A percentile compares a stretch with the other conserved stretches of the same genome.
These are phyloP conservation scores for Striga hermonthica DNA, from an alignment of 305 asterid genomes.

Conservation along the genomic window DNA sequence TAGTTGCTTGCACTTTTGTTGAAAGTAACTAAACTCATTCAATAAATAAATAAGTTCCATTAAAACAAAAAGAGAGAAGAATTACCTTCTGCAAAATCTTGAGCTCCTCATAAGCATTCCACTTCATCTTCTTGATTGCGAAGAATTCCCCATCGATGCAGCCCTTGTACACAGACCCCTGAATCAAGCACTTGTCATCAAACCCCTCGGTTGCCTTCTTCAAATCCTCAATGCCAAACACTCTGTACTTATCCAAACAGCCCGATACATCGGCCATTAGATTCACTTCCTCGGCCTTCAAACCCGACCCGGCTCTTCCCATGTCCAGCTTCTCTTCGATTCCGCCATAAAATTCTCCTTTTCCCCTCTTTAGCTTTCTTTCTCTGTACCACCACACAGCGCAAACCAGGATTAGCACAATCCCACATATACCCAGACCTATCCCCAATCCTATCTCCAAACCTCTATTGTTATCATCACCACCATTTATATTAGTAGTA, in stretches of 20 bases:
- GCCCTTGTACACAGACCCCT: constrained; percentile 85
- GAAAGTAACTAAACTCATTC: too few relatives aligned
- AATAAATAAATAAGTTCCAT: background rate
- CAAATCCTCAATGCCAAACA: constrained; percentile 65
- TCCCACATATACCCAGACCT: constrained; percentile 55
- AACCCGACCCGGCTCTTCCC: constrained; percentile 27
- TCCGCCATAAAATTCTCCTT: constrained; percentile 31
- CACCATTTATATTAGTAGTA: background rate
- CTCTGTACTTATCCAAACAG: constrained; percentile 81
- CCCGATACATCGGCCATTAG: constrained; percentile 87
- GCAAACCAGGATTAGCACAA: constrained; percentile 37
- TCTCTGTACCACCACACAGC: constrained; percentile 48
- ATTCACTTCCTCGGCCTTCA: constrained; percentile 54
- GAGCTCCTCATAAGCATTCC: constrained; percentile 97
- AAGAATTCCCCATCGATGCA: constrained; percentile 55
- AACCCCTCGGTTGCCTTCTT: constrained; percentile 71
- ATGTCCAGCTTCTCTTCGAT: constrained; percentile 40
- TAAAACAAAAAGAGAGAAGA: constrained; percentile 3
- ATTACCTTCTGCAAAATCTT: constrained; percentile 90
- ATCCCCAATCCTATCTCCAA: constrained; percentile 53
- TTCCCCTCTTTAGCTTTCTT: constrained; percentile 30
- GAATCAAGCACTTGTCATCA: constrained; percentile 54
- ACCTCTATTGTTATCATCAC: constrained; percentile 39
- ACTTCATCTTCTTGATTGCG: constrained; percentile 94
- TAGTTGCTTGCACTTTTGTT: too few relatives aligned